Evolutionary conservation across 441 rosid genomes (phyloP).

Genomic region (Croton laevigatus): DNA sequence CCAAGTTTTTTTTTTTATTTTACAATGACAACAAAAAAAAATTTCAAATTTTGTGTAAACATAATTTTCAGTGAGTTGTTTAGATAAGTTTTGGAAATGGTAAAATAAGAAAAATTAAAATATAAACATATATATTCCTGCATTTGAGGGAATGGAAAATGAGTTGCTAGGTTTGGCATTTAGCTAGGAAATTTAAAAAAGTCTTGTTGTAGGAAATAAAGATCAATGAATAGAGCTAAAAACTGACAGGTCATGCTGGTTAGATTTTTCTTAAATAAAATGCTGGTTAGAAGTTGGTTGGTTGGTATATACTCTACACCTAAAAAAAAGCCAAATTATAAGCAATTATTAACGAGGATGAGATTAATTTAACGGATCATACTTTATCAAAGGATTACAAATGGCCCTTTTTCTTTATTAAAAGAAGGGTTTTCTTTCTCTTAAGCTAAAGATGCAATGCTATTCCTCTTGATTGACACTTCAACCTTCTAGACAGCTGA

Average conservation of each 20-base stretch:
- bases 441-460: no score
- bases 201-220: neutral
- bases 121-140: neutral
- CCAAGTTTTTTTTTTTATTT: neutral
- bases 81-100: slow-evolving; percentile 6
- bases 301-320: no score
- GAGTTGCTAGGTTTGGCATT: slow-evolving; percentile 9
- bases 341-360: neutral
- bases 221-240: no score
- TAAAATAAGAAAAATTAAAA: neutral
- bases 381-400: slow-evolving; percentile 1
- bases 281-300: neutral
- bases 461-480: no score
- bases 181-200: neutral
- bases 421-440: neutral
- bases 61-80: neutral
- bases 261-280: neutral
- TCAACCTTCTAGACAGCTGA: no score
- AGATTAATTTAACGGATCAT: neutral
- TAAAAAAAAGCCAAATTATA: neutral
- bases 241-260: no score
- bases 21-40: neutral
- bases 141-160: neutral
- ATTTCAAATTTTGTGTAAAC: slow-evolving; percentile 7
- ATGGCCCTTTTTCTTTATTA: slow-evolving; percentile 3